Percentiles rank a stretch among this genome's conserved stretches.
These are phyloP conservation scores for Lipomyces spencermartinsiae DNA, from an alignment of 805 yeast genomes.

Conservation along the genomic window DNA sequence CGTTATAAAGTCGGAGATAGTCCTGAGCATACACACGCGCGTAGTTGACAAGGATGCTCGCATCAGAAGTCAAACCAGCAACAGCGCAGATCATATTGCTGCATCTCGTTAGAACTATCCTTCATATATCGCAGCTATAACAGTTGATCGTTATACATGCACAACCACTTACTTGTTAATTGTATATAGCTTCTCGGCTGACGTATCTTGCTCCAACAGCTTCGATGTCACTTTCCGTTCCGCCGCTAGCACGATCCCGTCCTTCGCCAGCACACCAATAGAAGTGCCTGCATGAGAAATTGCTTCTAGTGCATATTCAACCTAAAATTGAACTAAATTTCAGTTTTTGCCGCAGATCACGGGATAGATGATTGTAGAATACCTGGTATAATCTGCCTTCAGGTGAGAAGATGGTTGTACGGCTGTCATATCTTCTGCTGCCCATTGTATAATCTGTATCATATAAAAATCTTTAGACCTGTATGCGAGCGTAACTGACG, in stretches of 20 bases:
- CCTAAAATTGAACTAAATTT: constrained; percentile 48
- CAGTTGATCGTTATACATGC: constrained; percentile 17
- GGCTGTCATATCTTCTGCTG: constrained; percentile 97
- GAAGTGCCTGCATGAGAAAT: constrained; percentile 85
- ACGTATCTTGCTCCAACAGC: constrained; percentile 88
- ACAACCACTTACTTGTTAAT: constrained; percentile 64
- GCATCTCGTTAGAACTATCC: not conserved
- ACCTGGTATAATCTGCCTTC: constrained; percentile 97
- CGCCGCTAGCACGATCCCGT: constrained; percentile 95
- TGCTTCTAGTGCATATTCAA: constrained; percentile 95
- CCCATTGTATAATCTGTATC: constrained; percentile 51
- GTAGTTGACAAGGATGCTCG: constrained; percentile 83
- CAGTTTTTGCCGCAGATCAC: not conserved
- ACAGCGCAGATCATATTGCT: constrained; percentile 84
- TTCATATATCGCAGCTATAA: not conserved
- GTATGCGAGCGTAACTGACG: not conserved
- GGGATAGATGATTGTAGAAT: constrained; percentile 35
- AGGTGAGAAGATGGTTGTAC: constrained; percentile 98
- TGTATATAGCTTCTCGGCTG: constrained; percentile 89
- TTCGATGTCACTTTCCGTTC: constrained; percentile 95
- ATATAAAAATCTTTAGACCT: not conserved
- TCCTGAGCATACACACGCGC: constrained; percentile 87
- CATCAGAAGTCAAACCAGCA: constrained; percentile 98
- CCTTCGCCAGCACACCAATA: constrained; percentile 74
- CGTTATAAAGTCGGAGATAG: constrained; percentile 84